phyloP scores from a whole-genome alignment of 208 protist species.

The Acanthamoeba royreba region DNA sequence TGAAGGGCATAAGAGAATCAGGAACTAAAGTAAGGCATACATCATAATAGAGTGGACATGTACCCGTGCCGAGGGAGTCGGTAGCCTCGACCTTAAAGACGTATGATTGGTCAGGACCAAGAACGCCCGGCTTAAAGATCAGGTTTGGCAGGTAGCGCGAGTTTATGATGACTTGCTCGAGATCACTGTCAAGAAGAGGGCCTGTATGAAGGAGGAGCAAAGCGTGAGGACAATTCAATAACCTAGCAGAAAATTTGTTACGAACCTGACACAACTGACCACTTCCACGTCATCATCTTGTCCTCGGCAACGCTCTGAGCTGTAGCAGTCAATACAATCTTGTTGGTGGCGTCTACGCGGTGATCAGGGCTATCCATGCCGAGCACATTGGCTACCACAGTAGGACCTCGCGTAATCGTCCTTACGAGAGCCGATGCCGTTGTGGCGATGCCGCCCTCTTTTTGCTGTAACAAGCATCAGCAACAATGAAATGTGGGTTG shows the following conservation, averaged over 20 bases:
- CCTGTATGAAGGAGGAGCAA: background rate
- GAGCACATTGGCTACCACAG: background rate
- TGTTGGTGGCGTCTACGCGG: background rate
- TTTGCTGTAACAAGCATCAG: background rate
- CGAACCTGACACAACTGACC: background rate
- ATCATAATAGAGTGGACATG: background rate
- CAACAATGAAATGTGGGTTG: background rate
- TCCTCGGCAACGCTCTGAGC: background rate
- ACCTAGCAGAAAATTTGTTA: background rate
- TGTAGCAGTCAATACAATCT: background rate
- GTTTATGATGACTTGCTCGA: background rate
- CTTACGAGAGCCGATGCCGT: background rate
- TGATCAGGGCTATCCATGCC: background rate
- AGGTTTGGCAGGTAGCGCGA: slow-evolving; percentile 24
- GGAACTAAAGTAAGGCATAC: background rate
- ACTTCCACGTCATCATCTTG: background rate
- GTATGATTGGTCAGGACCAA: background rate
- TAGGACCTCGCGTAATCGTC: background rate
- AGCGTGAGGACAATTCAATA: background rate
- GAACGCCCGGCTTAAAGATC: background rate
- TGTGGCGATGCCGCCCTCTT: background rate
- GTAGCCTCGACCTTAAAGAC: background rate
- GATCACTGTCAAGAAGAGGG: background rate
- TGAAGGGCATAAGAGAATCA: background rate
- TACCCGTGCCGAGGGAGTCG: background rate